Base-by-base conservation (phyloP, 106 monocot species). In the Narthecium ossifragum region DNA sequence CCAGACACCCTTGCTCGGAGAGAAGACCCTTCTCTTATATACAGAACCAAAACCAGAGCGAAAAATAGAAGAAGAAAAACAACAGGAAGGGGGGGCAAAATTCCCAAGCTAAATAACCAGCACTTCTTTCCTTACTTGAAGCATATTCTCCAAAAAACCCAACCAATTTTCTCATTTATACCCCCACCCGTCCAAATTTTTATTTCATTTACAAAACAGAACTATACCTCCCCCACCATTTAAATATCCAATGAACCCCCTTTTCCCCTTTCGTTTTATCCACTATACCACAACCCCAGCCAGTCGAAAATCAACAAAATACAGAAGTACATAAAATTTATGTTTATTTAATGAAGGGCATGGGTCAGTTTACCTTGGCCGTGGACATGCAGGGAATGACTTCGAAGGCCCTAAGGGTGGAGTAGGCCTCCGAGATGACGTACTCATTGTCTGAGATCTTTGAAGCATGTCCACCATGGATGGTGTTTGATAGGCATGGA, bases 391-490 rank as follows among this genome's bases (percentile, higher is more conserved):
- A 21, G 31, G 48, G 57, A 72, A 72, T 11, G 64, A 64, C 46
- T 38, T 28, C 4, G 72, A 55, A 3, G 56, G 57, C 37, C 24
- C 13, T 4, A 64, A 30, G 8, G 25, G 28, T 15, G 27, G 38
- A 17, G 2, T 45, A n/a, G 29, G 13, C 2, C 27, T 30, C 1
- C 60, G 31, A 18, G 18, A 26, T 23, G 34, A 25, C 1, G 47
- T 27, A 29, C 57, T 48, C 7, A 72, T 49, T 25, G 64, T 64
- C 26, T 72, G 72, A 8, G 72, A 72, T 28, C 72, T 55, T 9
- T 63, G 56, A 13, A 72, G 49, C 72, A 72, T 72, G 31, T 72
- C 64, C 0, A 72, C 56, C 72, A 72, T 72, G 8, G 72, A 72
- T 4, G 57, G 63, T 13, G 72, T 72, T 57, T 57, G 72, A 17